Evolutionary conservation across 1,284 basidiomycete species (phyloP).

Genomic region (Ceratobasidium sp.): DNA sequence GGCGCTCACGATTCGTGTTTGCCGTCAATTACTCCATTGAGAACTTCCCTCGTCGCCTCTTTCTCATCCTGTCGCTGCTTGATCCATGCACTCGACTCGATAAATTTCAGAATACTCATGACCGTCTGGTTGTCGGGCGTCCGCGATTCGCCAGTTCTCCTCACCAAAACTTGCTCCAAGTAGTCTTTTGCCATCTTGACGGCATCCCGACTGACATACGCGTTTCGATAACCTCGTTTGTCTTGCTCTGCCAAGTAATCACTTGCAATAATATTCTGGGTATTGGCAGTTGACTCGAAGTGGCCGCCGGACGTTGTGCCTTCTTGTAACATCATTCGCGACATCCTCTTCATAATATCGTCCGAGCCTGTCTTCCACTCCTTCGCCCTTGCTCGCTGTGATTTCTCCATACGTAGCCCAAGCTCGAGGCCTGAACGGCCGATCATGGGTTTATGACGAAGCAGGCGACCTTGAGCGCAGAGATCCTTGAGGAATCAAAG

Average conservation of each 20-base stretch:
- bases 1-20: constrained; percentile 3
- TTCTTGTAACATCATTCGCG: too few relatives aligned
- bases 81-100: constrained; percentile 15
- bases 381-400: background rate
- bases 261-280: background rate
- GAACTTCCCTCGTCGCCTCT: background rate
- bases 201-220: background rate
- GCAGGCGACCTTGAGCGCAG: background rate
- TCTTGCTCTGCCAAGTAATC: background rate
- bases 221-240: background rate
- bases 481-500: too few relatives aligned
- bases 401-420: background rate
- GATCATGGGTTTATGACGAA: constrained; percentile 23
- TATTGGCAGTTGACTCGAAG: background rate
- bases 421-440: constrained; percentile 50
- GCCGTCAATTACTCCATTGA: background rate
- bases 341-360: too few relatives aligned
- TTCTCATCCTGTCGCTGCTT: background rate
- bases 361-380: too few relatives aligned
- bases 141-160: background rate
- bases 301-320: background rate
- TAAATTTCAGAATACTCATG: background rate
- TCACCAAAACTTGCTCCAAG: background rate
- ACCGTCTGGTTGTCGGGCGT: background rate
- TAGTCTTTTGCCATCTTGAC: background rate